Percentiles rank a stretch among this genome's conserved stretches.
These are phyloP conservation scores for Rhododendron ferrugineum DNA, from an alignment of 148 eudicot species.

Conservation along the genomic window DNA sequence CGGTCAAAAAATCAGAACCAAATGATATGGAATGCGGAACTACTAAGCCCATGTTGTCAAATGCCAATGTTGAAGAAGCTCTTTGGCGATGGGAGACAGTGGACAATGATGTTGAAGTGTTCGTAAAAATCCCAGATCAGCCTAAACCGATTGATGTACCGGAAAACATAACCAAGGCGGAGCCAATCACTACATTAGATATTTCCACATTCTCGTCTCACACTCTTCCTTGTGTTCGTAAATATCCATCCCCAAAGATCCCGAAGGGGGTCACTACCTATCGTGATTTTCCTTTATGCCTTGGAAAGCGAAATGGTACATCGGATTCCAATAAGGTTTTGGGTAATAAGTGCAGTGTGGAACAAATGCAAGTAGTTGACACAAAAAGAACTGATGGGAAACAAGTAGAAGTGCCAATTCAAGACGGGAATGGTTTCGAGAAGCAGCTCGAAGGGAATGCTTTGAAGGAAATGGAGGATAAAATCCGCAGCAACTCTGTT, in stretches of 20 bases:
- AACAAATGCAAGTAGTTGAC: neutral
- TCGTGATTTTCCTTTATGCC: conserved; percentile 1
- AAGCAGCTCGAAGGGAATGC: neutral
- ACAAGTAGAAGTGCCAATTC: neutral
- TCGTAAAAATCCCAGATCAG: neutral
- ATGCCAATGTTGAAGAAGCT: neutral
- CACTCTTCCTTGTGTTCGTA: neutral
- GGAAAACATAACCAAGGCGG: neutral
- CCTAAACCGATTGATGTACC: neutral
- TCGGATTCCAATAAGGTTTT: neutral
- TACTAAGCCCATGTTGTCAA: neutral
- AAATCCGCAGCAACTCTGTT: neutral
- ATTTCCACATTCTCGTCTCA: neutral
- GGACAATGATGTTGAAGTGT: neutral
- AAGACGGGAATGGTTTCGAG: neutral
- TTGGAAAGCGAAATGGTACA: conserved; percentile 2
- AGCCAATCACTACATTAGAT: neutral
- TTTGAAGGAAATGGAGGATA: neutral
- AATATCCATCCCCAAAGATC: conserved; percentile 12
- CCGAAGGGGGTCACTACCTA: neutral
- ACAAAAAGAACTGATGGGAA: neutral
- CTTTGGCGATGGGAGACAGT: neutral
- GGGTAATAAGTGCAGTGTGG: neutral
- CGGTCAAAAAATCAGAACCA: neutral
- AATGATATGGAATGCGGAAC: neutral